Evolutionary conservation across 1,284 basidiomycete species (phyloP).

Genomic region (Erythrobasidium hasegawianum): DNA sequence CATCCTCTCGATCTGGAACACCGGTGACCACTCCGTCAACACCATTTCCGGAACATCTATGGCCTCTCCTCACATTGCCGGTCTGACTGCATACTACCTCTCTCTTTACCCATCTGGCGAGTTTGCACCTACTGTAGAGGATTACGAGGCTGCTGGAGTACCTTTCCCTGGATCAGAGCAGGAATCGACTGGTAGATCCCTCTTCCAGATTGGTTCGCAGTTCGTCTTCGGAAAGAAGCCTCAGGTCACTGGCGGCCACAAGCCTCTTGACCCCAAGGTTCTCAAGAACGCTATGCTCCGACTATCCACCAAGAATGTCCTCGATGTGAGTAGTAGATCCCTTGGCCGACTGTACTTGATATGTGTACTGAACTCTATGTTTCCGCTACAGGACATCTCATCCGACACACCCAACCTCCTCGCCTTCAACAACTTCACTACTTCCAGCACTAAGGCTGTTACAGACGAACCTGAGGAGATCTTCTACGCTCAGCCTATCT

Average conservation of each 20-base stretch:
- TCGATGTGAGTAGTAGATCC: conserved; percentile 47
- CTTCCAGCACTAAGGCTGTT: conserved; percentile 14
- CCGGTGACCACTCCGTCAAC: conserved; percentile 58
- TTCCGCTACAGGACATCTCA: conserved; percentile 48
- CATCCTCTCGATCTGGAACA: conserved; percentile 63
- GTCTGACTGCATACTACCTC: conserved; percentile 76
- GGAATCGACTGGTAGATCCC: conserved; percentile 51
- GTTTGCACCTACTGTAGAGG: conserved; percentile 34
- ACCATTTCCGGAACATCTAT: conserved; percentile 60
- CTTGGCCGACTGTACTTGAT: background rate
- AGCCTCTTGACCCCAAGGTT: conserved; percentile 59
- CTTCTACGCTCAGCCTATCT: conserved; percentile 21
- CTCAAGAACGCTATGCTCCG: conserved; percentile 69
- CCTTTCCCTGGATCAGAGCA: conserved; percentile 14
- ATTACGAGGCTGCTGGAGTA: conserved; percentile 35
- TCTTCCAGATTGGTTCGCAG: conserved; percentile 47
- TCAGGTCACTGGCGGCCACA: conserved; percentile 36
- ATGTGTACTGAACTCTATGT: background rate
- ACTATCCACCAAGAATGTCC: conserved; percentile 58
- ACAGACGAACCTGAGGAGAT: conserved; percentile 10
- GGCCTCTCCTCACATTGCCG: conserved; percentile 61
- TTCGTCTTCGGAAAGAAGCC: conserved; percentile 46
- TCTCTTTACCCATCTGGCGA: conserved; percentile 53
- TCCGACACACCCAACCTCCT: conserved; percentile 65
- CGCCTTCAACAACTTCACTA: conserved; percentile 78